Base-by-base conservation (phyloP, 106 monocot genomes). In the Acanthochlamys bracteata region DNA sequence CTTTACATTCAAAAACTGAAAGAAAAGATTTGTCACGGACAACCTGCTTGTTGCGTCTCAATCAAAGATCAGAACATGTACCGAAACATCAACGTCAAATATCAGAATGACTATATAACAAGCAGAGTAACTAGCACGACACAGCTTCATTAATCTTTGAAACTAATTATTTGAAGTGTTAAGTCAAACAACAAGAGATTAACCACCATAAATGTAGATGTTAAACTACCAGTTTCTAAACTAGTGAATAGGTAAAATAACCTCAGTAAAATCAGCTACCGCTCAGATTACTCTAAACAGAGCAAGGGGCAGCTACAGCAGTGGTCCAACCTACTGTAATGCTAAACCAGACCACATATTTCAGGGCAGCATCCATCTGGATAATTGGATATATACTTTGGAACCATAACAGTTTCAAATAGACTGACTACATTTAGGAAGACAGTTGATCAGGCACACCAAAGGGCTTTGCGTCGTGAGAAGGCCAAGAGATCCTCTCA, bases 401-500 rank as follows among this genome's bases (percentile, higher is more conserved):
- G 17, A 9, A 12, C 10, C 15, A 49, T 2, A 49, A 49, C 9
- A 2, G 12, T 1, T 49, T 49, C 9, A 12, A 17, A 14, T 49
- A 49, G 49, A 49, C 17, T 17, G 74, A 13, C 53, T 55, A 19
- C 47, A 26, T 70, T 55, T 22, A 33, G 33, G 33, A 33, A 1
- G 74, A 69, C 4, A 54, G 21, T 6, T 33, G 33, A 33, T 1
- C 33, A n/a, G 74, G 68, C 13, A 33, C 40, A 20, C 9, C 13
- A 55, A 65, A 56, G n/a, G 59, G 54, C 49, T 15, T n/a, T 0
- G 60, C 70, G 23, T 61, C 61, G 42, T 80, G 79, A 17, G 73
- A 57, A 25, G 84, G 84, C 79, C 75, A 80, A 7, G 62, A 39
- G 41, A 76, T 63, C 41, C 62, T 69, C 60, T 84, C 84, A 6